These are phyloP conservation scores for Cucurbita moschata DNA, from an alignment of 306 rosid species.

Conservation along the genomic window DNA sequence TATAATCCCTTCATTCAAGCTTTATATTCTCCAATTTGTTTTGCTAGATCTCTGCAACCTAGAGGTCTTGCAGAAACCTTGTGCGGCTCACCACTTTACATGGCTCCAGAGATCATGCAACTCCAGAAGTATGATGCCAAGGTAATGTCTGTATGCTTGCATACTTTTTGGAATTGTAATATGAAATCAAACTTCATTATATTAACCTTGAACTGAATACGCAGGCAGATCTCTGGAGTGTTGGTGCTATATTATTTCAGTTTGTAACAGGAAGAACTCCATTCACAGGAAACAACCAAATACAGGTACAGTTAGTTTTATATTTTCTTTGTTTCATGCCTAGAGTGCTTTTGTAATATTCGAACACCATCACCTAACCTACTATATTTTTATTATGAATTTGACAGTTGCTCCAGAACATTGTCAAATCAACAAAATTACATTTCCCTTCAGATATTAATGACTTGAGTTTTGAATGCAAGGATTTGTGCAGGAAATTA, in stretches of 20 bases:
- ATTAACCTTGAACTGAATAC: conserved; percentile 34
- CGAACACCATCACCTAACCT: background rate
- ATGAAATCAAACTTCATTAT: conserved; percentile 13
- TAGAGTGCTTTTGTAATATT: background rate
- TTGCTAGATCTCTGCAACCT: conserved; percentile 81
- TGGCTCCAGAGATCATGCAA: conserved; percentile 99
- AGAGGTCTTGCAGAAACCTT: conserved; percentile 94
- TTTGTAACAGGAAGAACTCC: conserved; percentile 92
- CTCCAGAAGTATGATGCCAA: conserved; percentile 95
- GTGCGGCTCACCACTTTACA: conserved; percentile 99
- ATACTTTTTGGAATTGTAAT: background rate
- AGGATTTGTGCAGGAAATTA: conserved; percentile 82
- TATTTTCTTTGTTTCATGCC: background rate
- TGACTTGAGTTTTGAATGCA: conserved; percentile 64
- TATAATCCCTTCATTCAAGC: background rate
- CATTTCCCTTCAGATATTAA: conserved; percentile 52
- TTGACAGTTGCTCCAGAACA: conserved; percentile 91
- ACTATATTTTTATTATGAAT: conserved; percentile 8
- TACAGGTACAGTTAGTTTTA: conserved; percentile 39
- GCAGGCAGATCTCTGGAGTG: conserved; percentile 99
- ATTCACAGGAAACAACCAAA: conserved; percentile 82
- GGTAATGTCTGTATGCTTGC: conserved; percentile 38
- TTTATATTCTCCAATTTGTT: conserved; percentile 4
- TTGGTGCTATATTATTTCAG: conserved; percentile 88
- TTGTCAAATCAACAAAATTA: conserved; percentile 72